Percentiles rank a stretch among this genome's conserved stretches.
Evolutionary conservation across 495 filamentous ascomycete genomes (phyloP).

Genomic region (Physcia stellaris): DNA sequence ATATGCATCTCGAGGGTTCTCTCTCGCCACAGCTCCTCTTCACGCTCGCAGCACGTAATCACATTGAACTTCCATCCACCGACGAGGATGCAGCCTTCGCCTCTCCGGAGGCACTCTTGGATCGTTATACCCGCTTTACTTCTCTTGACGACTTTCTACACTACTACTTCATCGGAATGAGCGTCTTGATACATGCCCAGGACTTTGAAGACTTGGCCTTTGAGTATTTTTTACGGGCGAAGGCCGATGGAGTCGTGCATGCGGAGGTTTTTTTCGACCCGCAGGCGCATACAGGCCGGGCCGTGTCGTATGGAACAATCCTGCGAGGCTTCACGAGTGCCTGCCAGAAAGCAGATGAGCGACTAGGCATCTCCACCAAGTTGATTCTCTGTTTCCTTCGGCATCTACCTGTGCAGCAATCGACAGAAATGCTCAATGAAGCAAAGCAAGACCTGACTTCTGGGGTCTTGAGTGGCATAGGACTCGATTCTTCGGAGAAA

Average conservation of each 20-base stretch:
- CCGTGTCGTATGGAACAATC: conserved; percentile 45
- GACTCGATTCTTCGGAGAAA: conserved; percentile 52
- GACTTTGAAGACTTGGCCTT: conserved; percentile 69
- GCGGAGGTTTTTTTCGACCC: conserved; percentile 75
- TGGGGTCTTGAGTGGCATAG: conserved; percentile 46
- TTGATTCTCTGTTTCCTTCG: conserved; percentile 59
- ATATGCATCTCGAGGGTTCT: conserved; percentile 64
- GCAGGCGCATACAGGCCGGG: conserved; percentile 54
- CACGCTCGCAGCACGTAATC: conserved; percentile 48
- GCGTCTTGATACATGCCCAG: conserved; percentile 38
- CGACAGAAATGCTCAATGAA: conserved; percentile 32
- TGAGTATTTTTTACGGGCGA: conserved; percentile 53
- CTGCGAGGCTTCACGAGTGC: conserved; percentile 44
- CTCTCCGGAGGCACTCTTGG: conserved; percentile 40
- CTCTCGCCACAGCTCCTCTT: conserved; percentile 57
- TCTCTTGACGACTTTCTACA: conserved; percentile 65
- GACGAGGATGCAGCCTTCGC: conserved; percentile 41
- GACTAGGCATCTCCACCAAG: conserved; percentile 46
- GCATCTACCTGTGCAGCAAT: conserved; percentile 46
- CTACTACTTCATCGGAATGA: conserved; percentile 70
- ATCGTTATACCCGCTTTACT: conserved; percentile 49
- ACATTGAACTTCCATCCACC: conserved; percentile 39
- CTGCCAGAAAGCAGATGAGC: conserved; percentile 43
- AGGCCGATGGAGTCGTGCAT: conserved; percentile 52
- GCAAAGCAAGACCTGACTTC: conserved; percentile 37